Evolutionary conservation across 2,329 filamentous ascomycete species (phyloP).

Genomic region (Rugonectria rugulosa): DNA sequence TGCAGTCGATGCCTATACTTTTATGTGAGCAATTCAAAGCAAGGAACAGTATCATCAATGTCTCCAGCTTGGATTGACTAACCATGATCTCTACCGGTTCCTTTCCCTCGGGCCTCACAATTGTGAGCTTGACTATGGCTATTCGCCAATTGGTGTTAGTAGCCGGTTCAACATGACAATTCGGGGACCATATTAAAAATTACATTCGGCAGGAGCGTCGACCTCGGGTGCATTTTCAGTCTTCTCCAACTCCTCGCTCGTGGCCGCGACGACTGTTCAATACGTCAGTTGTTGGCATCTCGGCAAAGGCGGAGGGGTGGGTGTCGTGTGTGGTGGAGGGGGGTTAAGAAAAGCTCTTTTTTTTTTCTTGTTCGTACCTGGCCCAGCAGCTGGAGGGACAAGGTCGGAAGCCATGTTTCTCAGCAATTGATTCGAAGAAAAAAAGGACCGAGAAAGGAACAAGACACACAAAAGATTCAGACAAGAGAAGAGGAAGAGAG

Average conservation of each 20-base stretch:
- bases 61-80: constrained; percentile 44
- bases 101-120: constrained; percentile 79
- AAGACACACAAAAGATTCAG: constrained; percentile 11
- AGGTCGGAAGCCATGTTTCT: constrained; percentile 45
- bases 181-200: constrained; percentile 4
- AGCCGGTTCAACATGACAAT: constrained; percentile 10
- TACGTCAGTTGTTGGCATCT: constrained; percentile 16
- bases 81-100: constrained; percentile 87
- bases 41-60: background rate
- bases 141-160: constrained; percentile 28
- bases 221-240: constrained; percentile 37
- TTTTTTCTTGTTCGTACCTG: constrained; percentile 33
- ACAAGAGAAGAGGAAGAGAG: constrained; percentile 25
- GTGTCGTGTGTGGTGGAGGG: background rate
- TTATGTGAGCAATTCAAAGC: constrained; percentile 27
- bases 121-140: constrained; percentile 70
- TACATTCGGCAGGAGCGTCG: constrained; percentile 47
- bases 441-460: constrained; percentile 25
- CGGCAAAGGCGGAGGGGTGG: constrained; percentile 1
- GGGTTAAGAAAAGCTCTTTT: constrained; percentile 7
- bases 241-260: constrained; percentile 37
- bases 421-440: constrained; percentile 22
- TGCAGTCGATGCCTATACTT: constrained; percentile 78
- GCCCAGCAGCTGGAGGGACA: constrained; percentile 38
- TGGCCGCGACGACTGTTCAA: constrained; percentile 23